These are phyloP conservation scores for Naganishia antarctica DNA, from an alignment of 768 basidiomycete genomes.

Conservation along the genomic window DNA sequence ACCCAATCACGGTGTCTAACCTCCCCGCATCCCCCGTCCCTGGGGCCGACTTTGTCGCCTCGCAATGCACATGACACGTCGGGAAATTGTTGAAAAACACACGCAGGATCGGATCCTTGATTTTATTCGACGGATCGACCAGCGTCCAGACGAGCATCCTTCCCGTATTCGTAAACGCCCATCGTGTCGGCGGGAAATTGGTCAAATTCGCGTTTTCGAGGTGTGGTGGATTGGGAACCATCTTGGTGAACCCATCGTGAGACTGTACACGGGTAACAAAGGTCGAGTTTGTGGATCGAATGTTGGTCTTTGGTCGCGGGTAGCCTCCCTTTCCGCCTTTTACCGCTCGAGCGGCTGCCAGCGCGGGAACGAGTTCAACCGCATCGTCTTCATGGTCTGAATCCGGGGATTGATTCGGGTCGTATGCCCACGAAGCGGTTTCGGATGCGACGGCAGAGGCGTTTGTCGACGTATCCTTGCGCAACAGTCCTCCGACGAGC, in stretches of 20 bases:
- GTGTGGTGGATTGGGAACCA: conserved; percentile 51
- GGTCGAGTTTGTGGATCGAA: conserved; percentile 82
- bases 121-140: neutral
- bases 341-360: conserved; percentile 14
- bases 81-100: conserved; percentile 81
- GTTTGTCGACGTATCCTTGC: conserved; percentile 20
- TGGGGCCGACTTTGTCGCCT: conserved; percentile 64
- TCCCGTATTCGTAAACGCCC: conserved; percentile 19
- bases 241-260: conserved; percentile 67
- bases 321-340: conserved; percentile 30
- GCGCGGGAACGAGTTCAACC: conserved; percentile 7
- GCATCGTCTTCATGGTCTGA: conserved; percentile 22
- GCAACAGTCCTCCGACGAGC: conserved; percentile 35
- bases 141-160: conserved; percentile 3
- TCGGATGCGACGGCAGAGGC: neutral
- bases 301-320: conserved; percentile 79
- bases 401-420: conserved; percentile 1
- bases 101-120: conserved; percentile 75
- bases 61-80: conserved; percentile 86
- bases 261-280: conserved; percentile 84
- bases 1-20: conserved; percentile 85
- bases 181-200: conserved; percentile 16
- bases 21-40: conserved; percentile 34
- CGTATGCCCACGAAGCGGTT: conserved; percentile 17
- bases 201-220: conserved; percentile 24